A percentile compares a stretch with the other conserved stretches of the same genome.
Conservation (phyloP, 164 flowering plant species). For the Sedum album region DNA sequence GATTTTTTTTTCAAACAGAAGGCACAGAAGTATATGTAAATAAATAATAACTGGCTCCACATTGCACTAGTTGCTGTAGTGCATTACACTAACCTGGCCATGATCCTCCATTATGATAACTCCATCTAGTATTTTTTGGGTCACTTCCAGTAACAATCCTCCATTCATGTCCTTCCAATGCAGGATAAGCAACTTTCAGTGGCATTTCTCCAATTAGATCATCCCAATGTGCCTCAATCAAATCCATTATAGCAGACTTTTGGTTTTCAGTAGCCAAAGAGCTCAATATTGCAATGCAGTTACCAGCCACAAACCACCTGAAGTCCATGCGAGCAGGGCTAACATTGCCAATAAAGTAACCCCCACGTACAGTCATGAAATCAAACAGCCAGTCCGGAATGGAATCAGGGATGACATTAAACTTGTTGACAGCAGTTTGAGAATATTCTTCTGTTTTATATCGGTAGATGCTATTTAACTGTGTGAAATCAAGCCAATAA, state of each 20-base stretch:
- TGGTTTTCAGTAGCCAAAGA: conserved; percentile 69
- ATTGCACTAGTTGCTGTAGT: no score
- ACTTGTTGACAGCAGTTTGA: conserved; percentile 87
- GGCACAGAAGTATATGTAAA: no score
- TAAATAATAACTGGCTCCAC: no score
- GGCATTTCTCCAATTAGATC: conserved; percentile 83
- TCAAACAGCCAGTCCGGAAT: conserved; percentile 82
- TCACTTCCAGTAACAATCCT: conserved; percentile 79
- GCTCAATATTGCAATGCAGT: conserved; percentile 69
- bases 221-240: conserved; percentile 74
- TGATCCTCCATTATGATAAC: conserved; percentile 90
- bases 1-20: no score
- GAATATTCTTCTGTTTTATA: conserved; percentile 95
- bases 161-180: conserved; percentile 89
- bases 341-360: conserved; percentile 81
- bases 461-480: conserved; percentile 75
- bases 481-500: conserved; percentile 79
- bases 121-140: conserved; percentile 98
- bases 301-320: conserved; percentile 87
- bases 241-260: conserved; percentile 82
- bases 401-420: conserved; percentile 90
- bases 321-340: conserved; percentile 98
- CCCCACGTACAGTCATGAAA: conserved; percentile 78
- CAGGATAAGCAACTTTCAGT: conserved; percentile 79
- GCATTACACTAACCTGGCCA: conserved; percentile 40